Evolutionary conservation across 169 alveolate genomes (phyloP).

Genomic region (Cryptosporidium meleagridis): DNA sequence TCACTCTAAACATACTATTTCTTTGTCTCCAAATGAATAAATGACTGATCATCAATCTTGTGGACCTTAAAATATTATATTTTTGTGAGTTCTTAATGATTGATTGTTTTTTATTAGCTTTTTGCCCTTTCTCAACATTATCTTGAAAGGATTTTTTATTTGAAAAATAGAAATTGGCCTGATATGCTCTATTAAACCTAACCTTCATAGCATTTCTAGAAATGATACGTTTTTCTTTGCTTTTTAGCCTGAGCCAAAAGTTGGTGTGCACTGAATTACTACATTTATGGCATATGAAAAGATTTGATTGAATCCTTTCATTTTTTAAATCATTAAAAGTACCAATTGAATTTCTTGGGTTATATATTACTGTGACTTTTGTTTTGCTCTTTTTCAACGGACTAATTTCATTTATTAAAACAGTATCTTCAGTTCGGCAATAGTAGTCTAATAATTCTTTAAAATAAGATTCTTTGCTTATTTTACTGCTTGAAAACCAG

Average conservation of each 20-base stretch:
- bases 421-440: not conserved
- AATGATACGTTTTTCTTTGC: conserved; percentile 22
- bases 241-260: conserved; percentile 19
- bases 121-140: not conserved
- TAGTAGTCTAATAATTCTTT: conserved; percentile 8
- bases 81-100: not conserved
- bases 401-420: not conserved
- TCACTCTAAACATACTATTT: not conserved
- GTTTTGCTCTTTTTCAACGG: not conserved
- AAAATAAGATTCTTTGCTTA: conserved; percentile 18
- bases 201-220: conserved; percentile 56
- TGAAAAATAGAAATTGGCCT: conserved; percentile 1
- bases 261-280: conserved; percentile 19
- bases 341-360: conserved; percentile 8
- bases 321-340: not conserved
- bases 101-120: not conserved
- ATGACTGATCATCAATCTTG: conserved; percentile 16
- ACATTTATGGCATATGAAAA: conserved; percentile 42
- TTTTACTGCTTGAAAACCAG: conserved; percentile 40
- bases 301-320: not conserved
- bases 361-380: conserved; percentile 50
- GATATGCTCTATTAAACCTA: conserved; percentile 33
- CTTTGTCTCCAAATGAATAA: conserved; percentile 46
- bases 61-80: conserved; percentile 20
- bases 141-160: not conserved